Evolutionary conservation across 1,284 basidiomycete genomes (phyloP), one percentile per base, ranked within the genome.

Genomic region (Ceraceosorus guamensis): DNA sequence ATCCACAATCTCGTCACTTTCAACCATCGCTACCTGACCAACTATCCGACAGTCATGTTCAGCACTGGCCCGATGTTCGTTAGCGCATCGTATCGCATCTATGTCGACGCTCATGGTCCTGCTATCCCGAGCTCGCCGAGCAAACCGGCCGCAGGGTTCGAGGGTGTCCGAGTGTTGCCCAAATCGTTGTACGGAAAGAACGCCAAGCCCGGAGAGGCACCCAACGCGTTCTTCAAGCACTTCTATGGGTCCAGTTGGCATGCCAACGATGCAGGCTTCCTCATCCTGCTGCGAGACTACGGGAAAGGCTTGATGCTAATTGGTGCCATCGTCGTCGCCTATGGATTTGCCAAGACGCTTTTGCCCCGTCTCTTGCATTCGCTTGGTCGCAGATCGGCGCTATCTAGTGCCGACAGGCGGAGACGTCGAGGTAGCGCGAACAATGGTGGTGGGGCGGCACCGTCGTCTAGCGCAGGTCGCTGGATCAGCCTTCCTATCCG

Each of bases 41-140:
- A 96, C 78, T 98, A 98, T 71, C 93, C 95, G 34, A 98, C 93
- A 37, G 93, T 98, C 79, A 98, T 98, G 93, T 98, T 98, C 80
- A 91, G 90, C 50, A 98, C 95, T 0, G 93, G 93, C 1, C 80
- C 79, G 34, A 79, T 79, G 78, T 75, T 75, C 57, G 63, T 77
- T 41, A 73, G 70, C 11, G 75, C 74, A 5, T 60, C 68, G 14
- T 75, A 71, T 53, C 66, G 70, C 14, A 49, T 68, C 46, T 72
- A 61, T 41, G 68, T 66, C 52, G 66, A 66, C 44, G 66, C 56
- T 86, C 90, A 76, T 90, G 92, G 89, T 89, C 91, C 79, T 78
- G 96, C 30, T 89, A 89, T 2, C 84, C 87, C 18, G 85, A 93
- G 77, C 88, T 91, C 77, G 85, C 88, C 55, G 80, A 89, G 58